These are phyloP conservation scores for Ensete ventricosum DNA, from an alignment of 176 grass and related monocot genomes.

Conservation along the genomic window DNA sequence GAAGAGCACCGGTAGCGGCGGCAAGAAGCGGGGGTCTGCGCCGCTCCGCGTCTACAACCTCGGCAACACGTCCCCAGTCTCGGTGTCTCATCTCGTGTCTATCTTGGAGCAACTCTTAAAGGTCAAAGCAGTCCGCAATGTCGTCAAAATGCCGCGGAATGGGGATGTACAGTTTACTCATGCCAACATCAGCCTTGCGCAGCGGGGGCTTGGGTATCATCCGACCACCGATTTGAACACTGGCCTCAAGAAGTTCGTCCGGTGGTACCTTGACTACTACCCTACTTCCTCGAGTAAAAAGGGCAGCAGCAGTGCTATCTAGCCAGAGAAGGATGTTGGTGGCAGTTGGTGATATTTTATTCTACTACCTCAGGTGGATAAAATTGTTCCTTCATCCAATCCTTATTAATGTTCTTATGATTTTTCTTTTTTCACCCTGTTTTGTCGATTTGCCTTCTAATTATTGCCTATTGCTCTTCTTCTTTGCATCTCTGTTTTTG, in stretches of 20 bases:
- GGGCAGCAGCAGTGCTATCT: background rate
- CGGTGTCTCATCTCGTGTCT: background rate
- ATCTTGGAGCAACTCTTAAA: background rate
- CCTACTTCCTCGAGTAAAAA: background rate
- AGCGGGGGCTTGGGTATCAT: background rate
- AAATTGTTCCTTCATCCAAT: background rate
- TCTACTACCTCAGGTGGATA: background rate
- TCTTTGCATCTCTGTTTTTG: background rate
- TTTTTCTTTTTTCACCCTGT: background rate
- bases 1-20: background rate
- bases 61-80: background rate
- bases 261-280: background rate
- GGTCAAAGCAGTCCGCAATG: background rate
- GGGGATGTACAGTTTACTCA: background rate
- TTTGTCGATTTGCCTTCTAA: background rate
- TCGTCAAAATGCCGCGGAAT: background rate
- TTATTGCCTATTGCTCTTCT: background rate
- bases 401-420: background rate
- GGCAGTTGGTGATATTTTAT: background rate
- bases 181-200: slow-evolving; percentile 2
- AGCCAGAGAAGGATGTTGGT: background rate
- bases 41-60: background rate
- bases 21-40: background rate
- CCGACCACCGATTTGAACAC: background rate
- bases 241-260: background rate